Evolutionary conservation across 129 eudicot species (phyloP), one percentile per base, ranked within the genome.

Genomic region (Oenanthe sinensis): DNA sequence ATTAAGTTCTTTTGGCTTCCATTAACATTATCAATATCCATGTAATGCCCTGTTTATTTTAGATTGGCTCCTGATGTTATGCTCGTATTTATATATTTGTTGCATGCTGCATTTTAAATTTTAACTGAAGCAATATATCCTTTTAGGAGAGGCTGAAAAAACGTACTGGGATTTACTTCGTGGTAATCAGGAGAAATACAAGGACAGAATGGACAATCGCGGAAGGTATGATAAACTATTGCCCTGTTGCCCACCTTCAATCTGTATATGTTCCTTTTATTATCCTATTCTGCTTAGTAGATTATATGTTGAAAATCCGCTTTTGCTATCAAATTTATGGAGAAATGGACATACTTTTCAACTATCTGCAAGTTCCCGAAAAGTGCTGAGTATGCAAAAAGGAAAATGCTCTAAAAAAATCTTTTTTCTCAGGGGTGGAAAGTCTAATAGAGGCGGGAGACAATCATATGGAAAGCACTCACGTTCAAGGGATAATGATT

Each of bases 111-210:
- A 74, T 13, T 47, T 10, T 46, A 58, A 58, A 58, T 8, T 12
- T n/a, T 58, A 58, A 26, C 67, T 58, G 67, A 58, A n/a, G 67
- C 67, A 58, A 44, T 74, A 8, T 13, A 7, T 46, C 42, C 22
- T 74, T 42, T 75, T 85, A 93, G 98, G 98, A 43, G 95, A 91
- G 48, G 98, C 96, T 16, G 98, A 93, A 85, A 93, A 86, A 84
- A 91, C 91, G 74, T 93, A 93, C 85, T 93, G 98, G 98, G 88
- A 74, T 62, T 81, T 77, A 81, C 88, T 93, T 48, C 91, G 89
- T 39, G 44, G 76, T 48, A 76, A 40, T 68, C 88, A 87, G 76
- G 54, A 44, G 30, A 72, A 15, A 72, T 72, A 43, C 54, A 74
- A 74, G 77, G 77, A 15, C 46, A 33, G 13, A 6, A 69, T 16